phyloP scores from a whole-genome alignment of 306 rosid genomes.

The Prunus kanzakura region DNA sequence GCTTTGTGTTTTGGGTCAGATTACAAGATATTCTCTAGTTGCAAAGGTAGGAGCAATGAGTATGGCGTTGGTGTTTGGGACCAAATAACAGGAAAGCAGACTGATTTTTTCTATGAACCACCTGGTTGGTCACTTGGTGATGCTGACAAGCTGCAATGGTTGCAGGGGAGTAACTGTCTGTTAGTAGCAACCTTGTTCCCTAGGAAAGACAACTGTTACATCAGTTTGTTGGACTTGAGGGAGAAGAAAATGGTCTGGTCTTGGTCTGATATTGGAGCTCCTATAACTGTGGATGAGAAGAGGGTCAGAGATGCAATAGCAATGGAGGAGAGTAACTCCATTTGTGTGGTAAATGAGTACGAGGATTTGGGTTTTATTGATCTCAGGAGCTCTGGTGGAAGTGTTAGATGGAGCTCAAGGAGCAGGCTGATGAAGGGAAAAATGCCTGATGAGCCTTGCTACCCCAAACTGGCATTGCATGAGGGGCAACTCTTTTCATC shows the following conservation, averaged over 20 bases:
- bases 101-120: constrained; percentile 89
- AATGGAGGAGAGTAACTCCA: constrained; percentile 70
- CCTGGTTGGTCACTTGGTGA: constrained; percentile 90
- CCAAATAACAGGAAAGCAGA: constrained; percentile 70
- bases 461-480: constrained; percentile 80
- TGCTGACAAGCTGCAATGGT: constrained; percentile 90
- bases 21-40: constrained; percentile 74
- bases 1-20: constrained; percentile 80
- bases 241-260: constrained; percentile 84
- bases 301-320: constrained; percentile 89
- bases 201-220: constrained; percentile 86
- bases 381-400: constrained; percentile 53
- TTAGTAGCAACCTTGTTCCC: constrained; percentile 89
- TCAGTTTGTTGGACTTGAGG: constrained; percentile 82
- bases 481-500: constrained; percentile 94
- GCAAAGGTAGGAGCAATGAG: constrained; percentile 88
- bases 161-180: constrained; percentile 64
- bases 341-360: constrained; percentile 92
- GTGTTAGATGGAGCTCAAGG: constrained; percentile 90
- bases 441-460: constrained; percentile 91
- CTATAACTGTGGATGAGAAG: constrained; percentile 61
- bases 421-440: constrained; percentile 79
- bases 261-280: constrained; percentile 82
- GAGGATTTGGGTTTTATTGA: constrained; percentile 95
- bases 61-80: constrained; percentile 98